These are phyloP conservation scores for Penicillium egyptiacum DNA, from an alignment of 495 filamentous ascomycete genomes.

Conservation along the genomic window DNA sequence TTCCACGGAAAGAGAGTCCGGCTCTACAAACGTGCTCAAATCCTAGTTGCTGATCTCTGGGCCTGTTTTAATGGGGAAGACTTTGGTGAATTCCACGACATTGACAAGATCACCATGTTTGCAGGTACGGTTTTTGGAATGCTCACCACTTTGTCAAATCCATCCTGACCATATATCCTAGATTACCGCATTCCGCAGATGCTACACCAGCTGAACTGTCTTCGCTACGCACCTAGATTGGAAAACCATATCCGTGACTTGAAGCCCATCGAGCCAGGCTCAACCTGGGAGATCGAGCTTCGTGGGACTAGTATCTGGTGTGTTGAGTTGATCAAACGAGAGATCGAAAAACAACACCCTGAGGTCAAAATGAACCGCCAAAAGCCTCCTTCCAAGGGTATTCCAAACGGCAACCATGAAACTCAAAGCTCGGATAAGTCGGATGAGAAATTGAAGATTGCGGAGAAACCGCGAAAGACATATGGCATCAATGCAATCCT, in stretches of 20 bases:
- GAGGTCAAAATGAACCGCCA: slow-evolving; percentile 43
- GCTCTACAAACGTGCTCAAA: slow-evolving; percentile 91
- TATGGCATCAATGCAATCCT: slow-evolving; percentile 76
- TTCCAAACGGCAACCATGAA: slow-evolving; percentile 5
- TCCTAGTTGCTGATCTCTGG: slow-evolving; percentile 93
- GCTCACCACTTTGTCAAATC: neutral
- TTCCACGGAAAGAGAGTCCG: slow-evolving; percentile 76
- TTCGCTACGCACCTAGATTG: slow-evolving; percentile 79
- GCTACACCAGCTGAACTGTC: slow-evolving; percentile 75
- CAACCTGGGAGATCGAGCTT: slow-evolving; percentile 83
- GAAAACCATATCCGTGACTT: slow-evolving; percentile 63
- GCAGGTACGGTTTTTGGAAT: slow-evolving; percentile 51
- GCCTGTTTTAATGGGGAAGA: slow-evolving; percentile 82
- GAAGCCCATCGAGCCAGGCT: slow-evolving; percentile 66
- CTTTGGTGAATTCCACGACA: slow-evolving; percentile 85
- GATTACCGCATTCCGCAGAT: slow-evolving; percentile 98
- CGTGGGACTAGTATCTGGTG: slow-evolving; percentile 91
- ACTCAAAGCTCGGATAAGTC: slow-evolving; percentile 8
- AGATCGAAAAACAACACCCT: slow-evolving; percentile 73
- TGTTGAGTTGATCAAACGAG: slow-evolving; percentile 82
- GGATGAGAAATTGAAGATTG: slow-evolving; percentile 18
- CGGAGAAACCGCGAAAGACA: slow-evolving; percentile 22
- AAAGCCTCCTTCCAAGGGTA: slow-evolving; percentile 2
- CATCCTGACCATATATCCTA: slow-evolving; percentile 16
- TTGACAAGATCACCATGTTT: slow-evolving; percentile 96